Evolutionary conservation across 2,329 filamentous ascomycete genomes (phyloP), one percentile per base, ranked within the genome.

Genomic region (Aspergillus sp.): DNA sequence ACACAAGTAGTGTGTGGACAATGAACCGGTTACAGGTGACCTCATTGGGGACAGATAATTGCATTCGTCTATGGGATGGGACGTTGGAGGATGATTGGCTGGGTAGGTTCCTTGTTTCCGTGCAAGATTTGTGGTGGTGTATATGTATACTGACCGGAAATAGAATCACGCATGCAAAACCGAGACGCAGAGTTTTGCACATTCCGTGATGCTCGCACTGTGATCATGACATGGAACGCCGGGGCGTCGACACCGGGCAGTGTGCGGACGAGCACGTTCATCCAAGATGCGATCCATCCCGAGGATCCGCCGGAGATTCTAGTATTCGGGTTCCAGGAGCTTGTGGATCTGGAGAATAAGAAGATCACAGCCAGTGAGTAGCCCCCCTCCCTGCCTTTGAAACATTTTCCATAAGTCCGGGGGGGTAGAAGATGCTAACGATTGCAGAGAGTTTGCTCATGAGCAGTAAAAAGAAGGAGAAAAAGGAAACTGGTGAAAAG

Each of bases 301-400:
- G 83, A 85, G 51, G 79, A 84, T 35, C 82, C 85, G 5, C 88
- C 93, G 0, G 93, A 97, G 57, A 89, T 98, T 43, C 71, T 97
- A 2, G 80, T 97, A 1, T 98, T 98, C 73, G 91, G 90, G 1
- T 98, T 98, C 66, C 93, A 98, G 66, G 93, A 98, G 67, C 77
- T 98, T n/a, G 93, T 98, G 3, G 93, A 98, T 61, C 75, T 98
- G 5, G 93, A 98, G 65, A 88, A 98, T 70, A 97, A 97, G 72
- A 94, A 90, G 56, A 86, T 94, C 43, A 97, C 91, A 26, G 93
- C 93, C n/a, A 96, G 82, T 81, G 67, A 61, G 77, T 75, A 19
- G 19, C 48, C 26, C 10, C 7, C 19, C 7, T 26, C 12, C 26
- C 8, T 4, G 12, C 4, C 4, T 2, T 39, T 19, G 19, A 19